A percentile compares a stretch with the other conserved stretches of the same genome.
Evolutionary conservation across 2,329 filamentous ascomycete genomes (phyloP).

Genomic region (Nothomitra cinnamomea): DNA sequence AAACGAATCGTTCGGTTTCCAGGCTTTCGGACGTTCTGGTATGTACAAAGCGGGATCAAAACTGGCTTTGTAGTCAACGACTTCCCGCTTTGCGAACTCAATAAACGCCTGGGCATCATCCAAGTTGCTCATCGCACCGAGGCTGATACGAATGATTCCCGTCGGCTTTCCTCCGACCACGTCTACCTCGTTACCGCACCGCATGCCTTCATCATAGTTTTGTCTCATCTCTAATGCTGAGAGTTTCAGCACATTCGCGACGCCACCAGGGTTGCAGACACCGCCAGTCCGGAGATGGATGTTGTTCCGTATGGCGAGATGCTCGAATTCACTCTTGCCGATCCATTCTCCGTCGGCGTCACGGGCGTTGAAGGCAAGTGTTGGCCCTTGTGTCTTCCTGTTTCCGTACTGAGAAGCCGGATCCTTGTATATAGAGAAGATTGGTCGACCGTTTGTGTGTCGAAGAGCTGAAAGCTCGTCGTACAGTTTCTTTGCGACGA

Average conservation of each 20-base stretch:
- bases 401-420: constrained; percentile 25
- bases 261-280: constrained; percentile 80
- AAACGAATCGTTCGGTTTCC: too few species aligned
- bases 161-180: constrained; percentile 73
- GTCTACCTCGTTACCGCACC: constrained; percentile 75
- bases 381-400: constrained; percentile 43
- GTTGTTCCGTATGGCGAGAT: constrained; percentile 57
- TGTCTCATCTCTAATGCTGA: constrained; percentile 65
- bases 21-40: too few species aligned
- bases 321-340: constrained; percentile 72
- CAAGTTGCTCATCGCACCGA: constrained; percentile 78
- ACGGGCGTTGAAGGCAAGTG: constrained; percentile 68
- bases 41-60: too few species aligned
- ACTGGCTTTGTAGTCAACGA: too few species aligned
- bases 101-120: constrained; percentile 58
- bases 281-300: constrained; percentile 85
- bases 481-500: constrained; percentile 42
- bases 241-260: constrained; percentile 53
- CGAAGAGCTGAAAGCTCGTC: constrained; percentile 38
- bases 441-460: constrained; percentile 50
- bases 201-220: constrained; percentile 71
- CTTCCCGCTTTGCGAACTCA: constrained; percentile 41
- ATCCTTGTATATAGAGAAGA: constrained; percentile 49
- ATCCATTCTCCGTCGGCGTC: constrained; percentile 56
- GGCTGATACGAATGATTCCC: constrained; percentile 66